phyloP scores from a whole-genome alignment of 2,329 filamentous ascomycete species.

The Endothia cerciana region DNA sequence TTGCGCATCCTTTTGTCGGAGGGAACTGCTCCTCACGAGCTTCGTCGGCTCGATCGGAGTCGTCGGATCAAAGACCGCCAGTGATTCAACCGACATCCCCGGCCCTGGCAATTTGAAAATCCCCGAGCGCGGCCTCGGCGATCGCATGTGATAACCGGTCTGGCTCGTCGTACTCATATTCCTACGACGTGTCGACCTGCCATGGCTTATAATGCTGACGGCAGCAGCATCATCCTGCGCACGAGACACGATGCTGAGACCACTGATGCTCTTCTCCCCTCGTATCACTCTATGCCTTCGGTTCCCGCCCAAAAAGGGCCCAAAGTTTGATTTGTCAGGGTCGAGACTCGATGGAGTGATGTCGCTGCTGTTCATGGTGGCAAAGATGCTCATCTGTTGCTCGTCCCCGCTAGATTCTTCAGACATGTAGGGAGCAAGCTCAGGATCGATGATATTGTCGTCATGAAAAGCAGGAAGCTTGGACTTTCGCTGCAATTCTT shows the following conservation, averaged over 20 bases:
- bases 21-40: slow-evolving; percentile 78
- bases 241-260: slow-evolving; percentile 70
- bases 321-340: slow-evolving; percentile 73
- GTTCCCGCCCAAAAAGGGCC: slow-evolving; percentile 71
- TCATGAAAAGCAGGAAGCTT: slow-evolving; percentile 92
- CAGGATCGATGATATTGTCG: slow-evolving; percentile 97
- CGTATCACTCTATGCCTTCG: slow-evolving; percentile 75
- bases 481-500: slow-evolving; percentile 67
- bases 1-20: slow-evolving; percentile 73
- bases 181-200: slow-evolving; percentile 69
- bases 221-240: slow-evolving; percentile 68
- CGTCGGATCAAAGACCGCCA: slow-evolving; percentile 52
- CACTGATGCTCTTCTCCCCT: slow-evolving; percentile 76
- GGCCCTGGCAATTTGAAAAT: slow-evolving; percentile 46
- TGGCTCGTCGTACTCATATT: slow-evolving; percentile 86
- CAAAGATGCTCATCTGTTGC: slow-evolving; percentile 85
- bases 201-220: slow-evolving; percentile 60
- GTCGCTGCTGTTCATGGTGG: slow-evolving; percentile 70
- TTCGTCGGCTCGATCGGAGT: slow-evolving; percentile 48
- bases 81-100: slow-evolving; percentile 57
- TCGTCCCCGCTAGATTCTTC: slow-evolving; percentile 95
- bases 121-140: slow-evolving; percentile 52
- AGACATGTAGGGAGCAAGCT: slow-evolving; percentile 92
- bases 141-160: slow-evolving; percentile 67
- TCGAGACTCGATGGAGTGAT: slow-evolving; percentile 69